phyloP scores from a whole-genome alignment of 2,329 filamentous ascomycete genomes.

The Phyllosticta paracitricarpa region DNA sequence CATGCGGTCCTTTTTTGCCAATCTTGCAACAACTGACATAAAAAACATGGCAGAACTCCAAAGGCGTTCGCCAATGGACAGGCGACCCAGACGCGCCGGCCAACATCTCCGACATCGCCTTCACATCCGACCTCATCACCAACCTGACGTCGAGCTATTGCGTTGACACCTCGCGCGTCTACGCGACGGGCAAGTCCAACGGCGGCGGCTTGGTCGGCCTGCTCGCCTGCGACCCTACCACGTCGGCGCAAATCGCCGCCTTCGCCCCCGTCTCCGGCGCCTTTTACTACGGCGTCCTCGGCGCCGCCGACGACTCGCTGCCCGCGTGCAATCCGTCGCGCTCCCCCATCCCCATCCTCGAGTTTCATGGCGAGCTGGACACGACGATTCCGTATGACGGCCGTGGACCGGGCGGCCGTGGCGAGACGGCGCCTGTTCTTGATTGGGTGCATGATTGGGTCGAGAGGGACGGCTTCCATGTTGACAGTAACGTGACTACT shows the following conservation, averaged over 20 bases:
- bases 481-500: conserved; percentile 19
- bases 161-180: conserved; percentile 36
- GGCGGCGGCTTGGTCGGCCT: conserved; percentile 43
- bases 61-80: conserved; percentile 28
- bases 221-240: conserved; percentile 37
- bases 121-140: conserved; percentile 34
- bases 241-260: conserved; percentile 37
- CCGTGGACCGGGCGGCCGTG: conserved; percentile 15
- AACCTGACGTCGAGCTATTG: conserved; percentile 34
- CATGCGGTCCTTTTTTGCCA: no score
- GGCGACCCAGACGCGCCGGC: conserved; percentile 31
- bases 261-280: conserved; percentile 41
- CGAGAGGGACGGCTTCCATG: conserved; percentile 23
- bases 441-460: conserved; percentile 31
- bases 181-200: conserved; percentile 44
- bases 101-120: conserved; percentile 32
- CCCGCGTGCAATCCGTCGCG: conserved; percentile 21
- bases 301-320: conserved; percentile 14
- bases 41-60: conserved; percentile 1
- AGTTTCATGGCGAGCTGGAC: conserved; percentile 36
- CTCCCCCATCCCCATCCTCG: conserved; percentile 30
- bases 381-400: conserved; percentile 34
- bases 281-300: conserved; percentile 29
- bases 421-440: conserved; percentile 15
- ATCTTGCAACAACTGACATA: not conserved